Evolutionary conservation across 2,329 filamentous ascomycete species (phyloP).

Genomic region (Fusarium bactridioides): DNA sequence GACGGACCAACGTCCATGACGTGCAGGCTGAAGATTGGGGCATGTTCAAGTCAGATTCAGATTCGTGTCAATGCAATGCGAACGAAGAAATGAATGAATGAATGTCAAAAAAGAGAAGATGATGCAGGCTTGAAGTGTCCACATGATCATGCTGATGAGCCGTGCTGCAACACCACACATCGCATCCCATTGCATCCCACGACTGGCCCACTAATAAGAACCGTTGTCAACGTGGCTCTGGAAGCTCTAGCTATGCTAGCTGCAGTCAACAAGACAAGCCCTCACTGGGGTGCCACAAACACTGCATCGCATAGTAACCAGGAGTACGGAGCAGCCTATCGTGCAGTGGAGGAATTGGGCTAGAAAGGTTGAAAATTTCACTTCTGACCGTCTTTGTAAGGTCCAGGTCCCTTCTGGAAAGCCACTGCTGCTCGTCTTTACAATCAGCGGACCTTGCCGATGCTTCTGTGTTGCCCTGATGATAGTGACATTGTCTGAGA

Average conservation of each 20-base stretch:
- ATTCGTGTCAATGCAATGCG: not conserved
- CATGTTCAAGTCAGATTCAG: not conserved
- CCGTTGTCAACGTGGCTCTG: conserved; percentile 33
- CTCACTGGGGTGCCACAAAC: conserved; percentile 17
- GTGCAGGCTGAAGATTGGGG: conserved; percentile 14
- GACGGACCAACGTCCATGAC: conserved; percentile 19
- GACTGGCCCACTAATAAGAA: conserved; percentile 20
- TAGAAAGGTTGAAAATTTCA: conserved; percentile 2
- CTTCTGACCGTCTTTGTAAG: conserved; percentile 12
- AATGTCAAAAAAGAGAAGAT: not conserved
- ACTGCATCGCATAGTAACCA: conserved; percentile 7
- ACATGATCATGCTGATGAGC: conserved; percentile 20
- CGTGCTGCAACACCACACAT: conserved; percentile 1
- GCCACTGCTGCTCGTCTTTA: conserved; percentile 7
- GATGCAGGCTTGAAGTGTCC: not conserved
- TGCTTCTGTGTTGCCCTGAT: conserved; percentile 1
- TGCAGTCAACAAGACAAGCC: conserved; percentile 10
- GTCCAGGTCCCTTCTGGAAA: not conserved
- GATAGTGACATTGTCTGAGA: conserved; percentile 14
- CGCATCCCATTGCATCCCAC: not conserved
- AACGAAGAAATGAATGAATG: not conserved
- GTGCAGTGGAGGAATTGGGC: conserved; percentile 14
- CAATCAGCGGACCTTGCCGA: conserved; percentile 18
- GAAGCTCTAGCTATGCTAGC: not conserved
- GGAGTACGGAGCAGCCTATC: not conserved